A percentile compares a stretch with the other conserved stretches of the same genome.
phyloP scores from a whole-genome alignment of 768 basidiomycete species.

The Mycena vitilis region DNA sequence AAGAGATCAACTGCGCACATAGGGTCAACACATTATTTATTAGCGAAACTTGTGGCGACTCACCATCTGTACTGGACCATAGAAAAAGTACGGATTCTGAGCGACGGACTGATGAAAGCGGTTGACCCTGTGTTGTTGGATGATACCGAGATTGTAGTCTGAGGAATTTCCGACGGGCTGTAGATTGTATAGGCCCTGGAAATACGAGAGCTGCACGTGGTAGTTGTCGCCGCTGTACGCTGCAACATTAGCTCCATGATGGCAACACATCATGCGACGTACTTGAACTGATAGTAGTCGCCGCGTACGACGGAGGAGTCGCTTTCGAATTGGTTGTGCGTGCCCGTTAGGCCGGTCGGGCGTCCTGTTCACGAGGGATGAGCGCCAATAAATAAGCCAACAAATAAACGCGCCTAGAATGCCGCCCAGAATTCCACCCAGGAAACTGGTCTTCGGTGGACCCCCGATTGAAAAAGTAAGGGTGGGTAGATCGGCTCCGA shows the following conservation, averaged over 20 bases:
- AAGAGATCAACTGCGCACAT: background rate
- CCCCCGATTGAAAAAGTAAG: conserved; percentile 9
- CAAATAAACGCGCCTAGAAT: too few relatives aligned
- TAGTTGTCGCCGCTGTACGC: background rate
- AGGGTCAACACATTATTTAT: too few relatives aligned
- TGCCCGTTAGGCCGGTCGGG: conserved; percentile 15
- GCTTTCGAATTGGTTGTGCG: conserved; percentile 27
- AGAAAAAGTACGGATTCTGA: conserved; percentile 24
- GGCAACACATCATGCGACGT: background rate
- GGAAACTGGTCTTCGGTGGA: background rate
- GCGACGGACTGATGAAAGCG: conserved; percentile 19
- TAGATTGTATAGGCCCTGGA: conserved; percentile 5
- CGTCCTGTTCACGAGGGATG: too few relatives aligned
- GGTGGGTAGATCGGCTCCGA: conserved; percentile 7
- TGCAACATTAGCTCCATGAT: background rate
- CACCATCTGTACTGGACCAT: conserved; percentile 19
- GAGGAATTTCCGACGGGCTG: background rate
- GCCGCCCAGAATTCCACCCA: conserved; percentile 6
- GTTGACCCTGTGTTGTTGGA: background rate
- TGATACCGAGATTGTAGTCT: background rate
- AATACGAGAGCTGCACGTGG: conserved; percentile 1
- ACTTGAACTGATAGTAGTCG: conserved; percentile 4
- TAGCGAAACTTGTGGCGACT: background rate
- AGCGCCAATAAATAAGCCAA: too few relatives aligned
- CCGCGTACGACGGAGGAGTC: conserved; percentile 18